A percentile compares a stretch with the other conserved stretches of the same genome.
phyloP scores from a whole-genome alignment of 495 filamentous ascomycete genomes.

The Pseudevernia furfuracea region DNA sequence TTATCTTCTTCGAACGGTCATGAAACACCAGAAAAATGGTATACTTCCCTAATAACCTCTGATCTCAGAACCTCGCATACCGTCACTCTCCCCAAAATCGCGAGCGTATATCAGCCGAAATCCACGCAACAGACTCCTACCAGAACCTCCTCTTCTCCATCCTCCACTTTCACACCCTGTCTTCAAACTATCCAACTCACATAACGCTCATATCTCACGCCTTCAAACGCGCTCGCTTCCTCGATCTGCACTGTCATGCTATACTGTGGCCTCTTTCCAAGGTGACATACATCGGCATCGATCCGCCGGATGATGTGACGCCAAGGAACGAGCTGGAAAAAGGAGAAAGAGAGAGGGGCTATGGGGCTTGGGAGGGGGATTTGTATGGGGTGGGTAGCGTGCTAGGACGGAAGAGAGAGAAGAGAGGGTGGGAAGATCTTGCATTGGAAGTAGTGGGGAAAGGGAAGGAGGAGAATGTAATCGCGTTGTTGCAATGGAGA shows the following conservation, averaged over 20 bases:
- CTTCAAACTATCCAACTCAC: constrained; percentile 32
- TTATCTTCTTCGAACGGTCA: not conserved
- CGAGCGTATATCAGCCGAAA: constrained; percentile 46
- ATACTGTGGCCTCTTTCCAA: constrained; percentile 45
- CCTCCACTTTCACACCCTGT: constrained; percentile 45
- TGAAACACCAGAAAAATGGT: constrained; percentile 3
- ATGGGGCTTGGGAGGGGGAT: constrained; percentile 41
- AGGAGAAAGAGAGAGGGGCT: constrained; percentile 38
- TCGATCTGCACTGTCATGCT: constrained; percentile 59
- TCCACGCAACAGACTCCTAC: constrained; percentile 68
- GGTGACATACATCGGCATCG: constrained; percentile 56
- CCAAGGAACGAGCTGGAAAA: constrained; percentile 38
- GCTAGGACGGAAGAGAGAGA: constrained; percentile 34
- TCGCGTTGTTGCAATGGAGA: constrained; percentile 36
- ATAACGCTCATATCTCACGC: constrained; percentile 67
- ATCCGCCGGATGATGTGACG: constrained; percentile 54
- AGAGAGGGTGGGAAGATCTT: constrained; percentile 36
- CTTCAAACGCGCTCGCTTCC: constrained; percentile 63
- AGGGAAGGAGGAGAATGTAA: constrained; percentile 31
- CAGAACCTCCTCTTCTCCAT: constrained; percentile 70
- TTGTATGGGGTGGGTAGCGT: constrained; percentile 36
- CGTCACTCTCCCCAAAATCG: constrained; percentile 22
- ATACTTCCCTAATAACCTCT: constrained; percentile 14
- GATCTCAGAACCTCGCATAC: constrained; percentile 41
- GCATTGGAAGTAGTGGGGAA: constrained; percentile 26